Conservation (phyloP, 2,329 filamentous ascomycete species). For the Trichophyton mentagrophytes region DNA sequence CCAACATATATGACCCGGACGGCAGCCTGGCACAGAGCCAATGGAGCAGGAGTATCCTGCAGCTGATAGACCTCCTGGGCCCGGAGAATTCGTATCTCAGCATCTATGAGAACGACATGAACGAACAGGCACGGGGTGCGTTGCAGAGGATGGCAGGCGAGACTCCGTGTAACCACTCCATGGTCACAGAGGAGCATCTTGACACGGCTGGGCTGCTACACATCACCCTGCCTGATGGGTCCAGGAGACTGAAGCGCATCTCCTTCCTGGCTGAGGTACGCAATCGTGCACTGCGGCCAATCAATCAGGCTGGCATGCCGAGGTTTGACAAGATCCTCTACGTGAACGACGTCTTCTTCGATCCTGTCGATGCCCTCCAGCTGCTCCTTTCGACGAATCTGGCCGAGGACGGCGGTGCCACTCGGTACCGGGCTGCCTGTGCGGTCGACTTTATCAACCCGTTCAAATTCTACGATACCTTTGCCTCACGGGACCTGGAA, state of each 20-base stretch:
- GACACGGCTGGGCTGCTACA: slow-evolving; percentile 45
- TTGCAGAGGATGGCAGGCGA: slow-evolving; percentile 41
- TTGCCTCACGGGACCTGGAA: slow-evolving; percentile 58
- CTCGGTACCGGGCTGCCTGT: slow-evolving; percentile 56
- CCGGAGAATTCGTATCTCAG: slow-evolving; percentile 56
- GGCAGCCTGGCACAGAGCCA: slow-evolving; percentile 48
- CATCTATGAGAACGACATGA: slow-evolving; percentile 61
- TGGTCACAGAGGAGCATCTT: slow-evolving; percentile 50
- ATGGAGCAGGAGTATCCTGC: slow-evolving; percentile 51
- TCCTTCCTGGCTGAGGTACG: slow-evolving; percentile 60
- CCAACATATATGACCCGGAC: slow-evolving; percentile 54
- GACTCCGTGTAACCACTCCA: slow-evolving; percentile 37
- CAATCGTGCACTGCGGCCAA: slow-evolving; percentile 54
- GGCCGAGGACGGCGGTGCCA: slow-evolving; percentile 41
- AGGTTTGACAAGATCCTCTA: slow-evolving; percentile 46
- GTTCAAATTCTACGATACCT: slow-evolving; percentile 66
- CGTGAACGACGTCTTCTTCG: slow-evolving; percentile 55
- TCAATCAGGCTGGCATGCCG: slow-evolving; percentile 36
- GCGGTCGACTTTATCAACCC: slow-evolving; percentile 63
- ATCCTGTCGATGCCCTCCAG: slow-evolving; percentile 46
- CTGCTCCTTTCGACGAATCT: slow-evolving; percentile 50
- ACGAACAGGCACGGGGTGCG: slow-evolving; percentile 42
- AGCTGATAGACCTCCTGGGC: slow-evolving; percentile 54
- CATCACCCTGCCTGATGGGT: slow-evolving; percentile 50
- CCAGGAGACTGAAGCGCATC: slow-evolving; percentile 56